Base-by-base conservation (phyloP, 2,329 filamentous ascomycete species). In the Penicillium sp. region DNA sequence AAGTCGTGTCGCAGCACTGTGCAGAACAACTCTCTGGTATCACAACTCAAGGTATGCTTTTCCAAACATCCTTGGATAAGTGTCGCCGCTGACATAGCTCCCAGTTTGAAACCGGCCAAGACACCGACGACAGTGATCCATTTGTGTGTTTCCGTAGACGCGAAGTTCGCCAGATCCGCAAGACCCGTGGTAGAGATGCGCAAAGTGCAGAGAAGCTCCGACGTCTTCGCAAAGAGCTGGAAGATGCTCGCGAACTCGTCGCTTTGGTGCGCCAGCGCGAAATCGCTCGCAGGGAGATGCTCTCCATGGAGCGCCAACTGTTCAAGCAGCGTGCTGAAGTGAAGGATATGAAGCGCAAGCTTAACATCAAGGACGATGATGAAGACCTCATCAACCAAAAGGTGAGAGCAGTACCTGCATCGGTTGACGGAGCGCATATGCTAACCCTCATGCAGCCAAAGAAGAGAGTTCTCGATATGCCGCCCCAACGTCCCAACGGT, bases 111-210 rank as follows among this genome's bases (percentile, higher is more conserved):
- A 95, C 88, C 44, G 91, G 94, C 60, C 89, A 91, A 70, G 93
- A 97, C 62, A 95, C 88, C 57, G 94, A 99, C 73, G 94, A 99
- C 71, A 86, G 90, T 66, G 94, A 99, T 75, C 94, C 94, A 46
- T 99, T 96, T 77, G 92, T 99, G 67, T 99, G 94, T 77, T 99
- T 99, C 84, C 86, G 94, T 71, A 87, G 94, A 65, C 90, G 94
- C 60, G 94, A 99, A 75, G 90, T 96, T 44, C 88, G 94, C 54
- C 91, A 96, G 72, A 93, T 92, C 47, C 89, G 94, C 66, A 99
- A 97, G 78, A 99, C 94, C 36, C 85, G 94, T 69, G 91, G 91
- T 64, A 87, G 94, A 68, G 94, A 99, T 78, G 91, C 91, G 34
- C 93, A 96, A 75, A 91, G 93, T 66, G 91, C 90, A 51, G 94